Evolutionary conservation across 1,139 yeast genomes (phyloP), one percentile per base, ranked within the genome.

Genomic region (Petasospora rhodanensis): DNA sequence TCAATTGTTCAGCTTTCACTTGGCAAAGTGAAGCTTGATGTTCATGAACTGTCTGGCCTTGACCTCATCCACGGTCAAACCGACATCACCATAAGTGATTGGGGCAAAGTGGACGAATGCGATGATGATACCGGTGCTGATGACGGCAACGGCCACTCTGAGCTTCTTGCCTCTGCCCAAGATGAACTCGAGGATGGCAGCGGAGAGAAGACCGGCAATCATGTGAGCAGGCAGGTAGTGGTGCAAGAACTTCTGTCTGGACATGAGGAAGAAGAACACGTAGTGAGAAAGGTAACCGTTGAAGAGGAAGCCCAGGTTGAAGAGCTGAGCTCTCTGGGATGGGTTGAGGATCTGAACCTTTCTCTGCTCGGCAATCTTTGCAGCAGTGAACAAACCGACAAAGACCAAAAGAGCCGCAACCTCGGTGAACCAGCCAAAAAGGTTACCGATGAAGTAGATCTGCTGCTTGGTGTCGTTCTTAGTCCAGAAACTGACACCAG

Each of bases 401-500:
- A 74, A 86, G 22, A 80, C 63, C 11, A 86, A 71, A 42, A 89
- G 61, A 50, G 81, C 72, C 16, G 76, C 62, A 19, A 80, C 78
- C 61, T 87, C 87, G 35, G 85, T 56, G 93, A 95, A 86, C 82
- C 93, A 93, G 10, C 96, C 98, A 46, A 85, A 62, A 38, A 85
- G 71, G 61, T 93, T 91, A 43, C 98, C 98, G 37, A 82, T 66
- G 60, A 91, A 85, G 62, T 80, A 93, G 38, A 91, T 87, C 61
- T 93, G 98, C 52, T 66, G 67, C 46, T 67, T 73, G 17, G 68
- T 59, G 4, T 62, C 67, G 42, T 77, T 76, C 41, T 85, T 79
- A 28, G 94, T 87, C 96, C 97, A 91, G 70, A 91, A 91, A 1
- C 96, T 86, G 19, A 91, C 96, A 47, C 99, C 99, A 11, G 85